Base-by-base conservation (phyloP, 352 stramenopile species). In the Phytophthora palmivora region DNA sequence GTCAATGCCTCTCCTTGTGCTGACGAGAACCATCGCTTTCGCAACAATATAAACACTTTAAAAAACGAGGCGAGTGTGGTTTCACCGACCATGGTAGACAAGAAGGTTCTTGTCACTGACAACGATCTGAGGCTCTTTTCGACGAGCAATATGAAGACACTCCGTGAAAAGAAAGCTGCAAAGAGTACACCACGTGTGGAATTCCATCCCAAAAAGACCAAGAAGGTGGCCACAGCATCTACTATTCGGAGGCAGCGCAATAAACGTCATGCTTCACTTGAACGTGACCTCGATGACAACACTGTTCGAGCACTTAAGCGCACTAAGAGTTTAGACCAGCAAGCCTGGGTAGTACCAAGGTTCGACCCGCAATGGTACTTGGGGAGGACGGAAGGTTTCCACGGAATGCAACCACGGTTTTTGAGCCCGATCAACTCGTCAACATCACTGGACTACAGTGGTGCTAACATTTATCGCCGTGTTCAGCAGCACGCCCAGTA, bases 61-160 rank as follows among this genome's bases (percentile, higher is more conserved):
- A 73, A 67, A n/a, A 37, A 66, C 16, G 50, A 68, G 2, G 26
- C 43, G 12, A 60, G 19, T 32, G 57, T 58, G 15, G 38, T 78
- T 4, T 87, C 79, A 18, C 75, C 77, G 9, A 78, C 61, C 12
- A 69, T 56, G 22, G 51, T 66, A 2, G 61, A 81, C 39, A 82
- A 76, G 63, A 85, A 84, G 44, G 56, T 87, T 12, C 65, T 84
- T 19, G 78, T 84, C 16, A 77, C 66, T 1, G 71, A 84, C 34
- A 83, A 46, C 34, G 76, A 88, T 28, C 60, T 85, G 32, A 75
- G 52, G 18, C 34, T 83, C 14, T 67, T 73, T 28, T 69, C 64
- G 12, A 10, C 42, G 33, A 36, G 18, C 9, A 67, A 63, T 30
- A 69, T 69, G 64, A 68, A 36, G 33, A 11, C 47, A 42, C 49